phyloP scores from a whole-genome alignment of 306 rosid genomes.

The Adenanthera pavonina region DNA sequence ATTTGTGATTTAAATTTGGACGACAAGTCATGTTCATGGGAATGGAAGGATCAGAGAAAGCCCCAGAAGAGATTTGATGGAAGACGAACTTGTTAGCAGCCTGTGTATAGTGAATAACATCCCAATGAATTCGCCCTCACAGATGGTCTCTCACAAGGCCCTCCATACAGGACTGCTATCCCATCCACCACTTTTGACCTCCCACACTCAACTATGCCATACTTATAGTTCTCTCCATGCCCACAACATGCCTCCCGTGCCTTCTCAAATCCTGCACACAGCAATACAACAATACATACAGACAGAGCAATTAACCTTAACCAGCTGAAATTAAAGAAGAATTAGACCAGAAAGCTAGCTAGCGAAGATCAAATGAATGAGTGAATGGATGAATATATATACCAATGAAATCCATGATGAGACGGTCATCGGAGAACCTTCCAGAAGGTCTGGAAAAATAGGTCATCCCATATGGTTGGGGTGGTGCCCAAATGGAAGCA shows the following conservation, averaged over 20 bases:
- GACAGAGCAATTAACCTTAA: background rate
- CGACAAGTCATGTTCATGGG: conserved; percentile 53
- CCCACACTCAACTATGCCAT: conserved; percentile 37
- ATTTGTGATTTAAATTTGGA: background rate
- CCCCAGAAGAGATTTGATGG: conserved; percentile 51
- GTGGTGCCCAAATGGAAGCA: background rate
- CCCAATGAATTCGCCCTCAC: conserved; percentile 49
- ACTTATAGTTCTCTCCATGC: conserved; percentile 60
- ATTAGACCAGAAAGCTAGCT: background rate
- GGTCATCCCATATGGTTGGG: background rate
- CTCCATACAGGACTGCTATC: conserved; percentile 41
- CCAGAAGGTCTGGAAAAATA: background rate
- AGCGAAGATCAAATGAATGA: background rate
- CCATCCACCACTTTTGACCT: conserved; percentile 38
- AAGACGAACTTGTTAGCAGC: conserved; percentile 53
- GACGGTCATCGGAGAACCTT: conserved; percentile 45
- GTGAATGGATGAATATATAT: background rate
- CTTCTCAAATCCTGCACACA: conserved; percentile 54
- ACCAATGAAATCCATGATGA: conserved; percentile 53
- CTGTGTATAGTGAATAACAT: conserved; percentile 64
- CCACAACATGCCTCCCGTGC: conserved; percentile 63
- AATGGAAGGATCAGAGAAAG: conserved; percentile 54
- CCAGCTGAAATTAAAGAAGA: background rate
- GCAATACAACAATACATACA: background rate
- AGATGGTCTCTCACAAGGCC: conserved; percentile 47